Evolutionary conservation across 768 basidiomycete genomes (phyloP).

Genomic region (Tricholoma matsutake): DNA sequence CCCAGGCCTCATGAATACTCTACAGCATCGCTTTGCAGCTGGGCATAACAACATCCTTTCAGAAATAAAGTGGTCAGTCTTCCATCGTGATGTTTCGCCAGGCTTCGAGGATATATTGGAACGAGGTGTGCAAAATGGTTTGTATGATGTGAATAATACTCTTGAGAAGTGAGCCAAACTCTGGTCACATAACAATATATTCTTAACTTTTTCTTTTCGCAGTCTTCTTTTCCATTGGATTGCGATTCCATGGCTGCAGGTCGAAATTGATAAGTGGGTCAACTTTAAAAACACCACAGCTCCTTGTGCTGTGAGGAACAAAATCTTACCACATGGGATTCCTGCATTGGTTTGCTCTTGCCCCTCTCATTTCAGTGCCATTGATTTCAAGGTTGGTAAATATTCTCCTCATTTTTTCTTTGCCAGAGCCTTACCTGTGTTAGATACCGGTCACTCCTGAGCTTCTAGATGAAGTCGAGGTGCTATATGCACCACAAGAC

Average conservation of each 20-base stretch:
- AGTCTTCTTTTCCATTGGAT: constrained; percentile 34
- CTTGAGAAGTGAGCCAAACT: no score
- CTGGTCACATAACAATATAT: no score
- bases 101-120: no score
- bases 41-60: no score
- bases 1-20: no score
- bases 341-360: constrained; percentile 23
- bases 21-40: no score
- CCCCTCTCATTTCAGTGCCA: constrained; percentile 20
- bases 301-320: constrained; percentile 23
- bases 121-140: no score
- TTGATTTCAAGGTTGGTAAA: constrained; percentile 31
- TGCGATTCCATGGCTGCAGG: constrained; percentile 35
- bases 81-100: no score
- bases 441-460: no score
- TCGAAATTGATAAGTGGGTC: constrained; percentile 28
- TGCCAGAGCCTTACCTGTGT: neutral
- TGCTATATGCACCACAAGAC: neutral
- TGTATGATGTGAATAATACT: no score
- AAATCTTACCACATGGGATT: constrained; percentile 36
- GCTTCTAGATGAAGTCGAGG: no score
- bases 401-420: neutral
- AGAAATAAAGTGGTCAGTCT: no score
- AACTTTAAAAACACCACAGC: constrained; percentile 15
- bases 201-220: constrained; percentile 4